Evolutionary conservation across 257 asterid genomes (phyloP).

Genomic region (Anisodus tanguticus): DNA sequence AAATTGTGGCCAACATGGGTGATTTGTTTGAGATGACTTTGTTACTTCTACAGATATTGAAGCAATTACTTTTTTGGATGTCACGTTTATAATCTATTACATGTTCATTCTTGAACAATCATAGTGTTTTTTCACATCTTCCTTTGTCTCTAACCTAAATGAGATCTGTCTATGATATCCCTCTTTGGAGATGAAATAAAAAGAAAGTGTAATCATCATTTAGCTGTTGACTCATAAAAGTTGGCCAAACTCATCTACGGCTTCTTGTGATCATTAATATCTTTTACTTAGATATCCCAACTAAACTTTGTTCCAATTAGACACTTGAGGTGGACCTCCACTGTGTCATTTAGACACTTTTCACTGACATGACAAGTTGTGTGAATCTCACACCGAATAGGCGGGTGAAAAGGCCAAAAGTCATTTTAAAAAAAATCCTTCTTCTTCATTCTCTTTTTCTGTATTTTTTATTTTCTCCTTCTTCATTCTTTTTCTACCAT

Average conservation of each 20-base stretch:
- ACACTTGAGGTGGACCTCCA: no score
- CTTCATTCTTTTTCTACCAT: no score
- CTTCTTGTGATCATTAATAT: no score
- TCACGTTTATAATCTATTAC: slow-evolving; percentile 22
- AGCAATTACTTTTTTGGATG: not conserved
- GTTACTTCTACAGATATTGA: not conserved
- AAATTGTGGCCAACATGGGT: slow-evolving; percentile 35
- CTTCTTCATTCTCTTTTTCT: no score
- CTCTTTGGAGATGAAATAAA: slow-evolving; percentile 28
- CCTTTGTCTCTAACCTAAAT: slow-evolving; percentile 31
- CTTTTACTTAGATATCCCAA: no score
- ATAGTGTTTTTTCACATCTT: slow-evolving; percentile 12
- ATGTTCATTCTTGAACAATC: slow-evolving; percentile 3
- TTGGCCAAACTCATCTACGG: slow-evolving; percentile 26
- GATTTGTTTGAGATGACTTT: slow-evolving; percentile 30
- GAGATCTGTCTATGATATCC: slow-evolving; percentile 17
- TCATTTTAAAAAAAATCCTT: no score
- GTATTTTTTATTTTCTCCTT: no score
- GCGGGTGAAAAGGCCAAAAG: no score
- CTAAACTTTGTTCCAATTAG: no score
- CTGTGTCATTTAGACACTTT: no score
- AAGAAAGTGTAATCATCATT: slow-evolving; percentile 32
- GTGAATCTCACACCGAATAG: no score
- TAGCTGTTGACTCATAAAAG: slow-evolving; percentile 35
- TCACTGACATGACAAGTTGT: no score